These are phyloP conservation scores for Yarrowia sp. DNA, from an alignment of 805 yeast species.

Conservation along the genomic window DNA sequence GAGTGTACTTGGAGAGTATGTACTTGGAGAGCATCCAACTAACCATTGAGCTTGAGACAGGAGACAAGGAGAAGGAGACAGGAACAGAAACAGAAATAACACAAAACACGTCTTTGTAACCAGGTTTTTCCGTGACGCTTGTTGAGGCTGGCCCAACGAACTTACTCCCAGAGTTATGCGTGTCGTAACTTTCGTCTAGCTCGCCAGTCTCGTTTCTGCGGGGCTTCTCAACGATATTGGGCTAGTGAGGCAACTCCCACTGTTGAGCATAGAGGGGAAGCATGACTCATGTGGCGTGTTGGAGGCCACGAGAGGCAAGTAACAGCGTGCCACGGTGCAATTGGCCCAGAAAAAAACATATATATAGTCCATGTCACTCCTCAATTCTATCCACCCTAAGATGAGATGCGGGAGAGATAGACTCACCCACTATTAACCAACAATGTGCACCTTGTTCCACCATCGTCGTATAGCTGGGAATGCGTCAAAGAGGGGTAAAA, in stretches of 20 bases:
- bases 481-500: background rate
- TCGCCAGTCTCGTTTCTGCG: conserved; percentile 23
- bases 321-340: too few relatives aligned
- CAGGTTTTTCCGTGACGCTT: background rate
- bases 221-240: conserved; percentile 20
- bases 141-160: conserved; percentile 20
- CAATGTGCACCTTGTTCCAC: background rate
- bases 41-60: background rate
- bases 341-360: too few relatives aligned
- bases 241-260: background rate
- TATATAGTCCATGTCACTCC: background rate
- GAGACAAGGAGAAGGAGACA: too few relatives aligned
- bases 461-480: background rate
- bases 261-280: conserved; percentile 22
- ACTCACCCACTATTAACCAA: background rate
- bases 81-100: too few relatives aligned
- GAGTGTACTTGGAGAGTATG: too few relatives aligned
- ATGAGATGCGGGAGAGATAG: background rate
- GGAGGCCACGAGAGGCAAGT: too few relatives aligned
- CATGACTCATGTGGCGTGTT: background rate
- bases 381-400: background rate
- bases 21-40: too few relatives aligned
- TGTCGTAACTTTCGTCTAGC: conserved; percentile 24
- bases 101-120: background rate
- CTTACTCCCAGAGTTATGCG: background rate